Conservation (phyloP, 2,329 filamentous ascomycete species). For the Albifimbria verrucaria region DNA sequence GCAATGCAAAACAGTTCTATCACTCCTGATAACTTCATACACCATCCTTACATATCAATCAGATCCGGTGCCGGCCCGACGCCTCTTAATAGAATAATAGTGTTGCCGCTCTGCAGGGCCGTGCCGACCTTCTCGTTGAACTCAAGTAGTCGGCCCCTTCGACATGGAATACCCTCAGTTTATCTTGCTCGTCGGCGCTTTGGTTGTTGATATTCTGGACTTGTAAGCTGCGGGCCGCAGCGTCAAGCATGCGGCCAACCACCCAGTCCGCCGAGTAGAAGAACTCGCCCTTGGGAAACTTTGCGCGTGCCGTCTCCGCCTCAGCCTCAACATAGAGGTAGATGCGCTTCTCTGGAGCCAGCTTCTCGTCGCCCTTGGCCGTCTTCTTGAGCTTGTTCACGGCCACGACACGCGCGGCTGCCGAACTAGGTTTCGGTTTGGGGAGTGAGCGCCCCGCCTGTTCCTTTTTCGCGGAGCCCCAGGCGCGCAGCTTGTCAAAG, state of each 20-base stretch:
- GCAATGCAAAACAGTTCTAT: not conserved
- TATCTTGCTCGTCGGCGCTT: slow-evolving; percentile 70
- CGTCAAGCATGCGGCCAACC: slow-evolving; percentile 78
- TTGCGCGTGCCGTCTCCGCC: slow-evolving; percentile 77
- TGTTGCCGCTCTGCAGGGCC: slow-evolving; percentile 76
- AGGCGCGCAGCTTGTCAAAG: slow-evolving; percentile 72
- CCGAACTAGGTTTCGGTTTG: slow-evolving; percentile 59
- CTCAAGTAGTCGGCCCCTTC: slow-evolving; percentile 84
- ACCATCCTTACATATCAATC: slow-evolving; percentile 44
- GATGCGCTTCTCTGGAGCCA: slow-evolving; percentile 78
- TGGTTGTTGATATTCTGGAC: slow-evolving; percentile 83
- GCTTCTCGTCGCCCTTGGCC: slow-evolving; percentile 84
- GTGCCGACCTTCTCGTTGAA: slow-evolving; percentile 83
- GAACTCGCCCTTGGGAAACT: slow-evolving; percentile 77
- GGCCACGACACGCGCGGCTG: slow-evolving; percentile 63
- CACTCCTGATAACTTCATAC: not conserved
- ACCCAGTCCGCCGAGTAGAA: slow-evolving; percentile 85
- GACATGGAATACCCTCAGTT: slow-evolving; percentile 86
- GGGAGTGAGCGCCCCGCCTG: slow-evolving; percentile 56
- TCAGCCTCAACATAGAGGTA: slow-evolving; percentile 91
- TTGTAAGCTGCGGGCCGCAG: slow-evolving; percentile 72
- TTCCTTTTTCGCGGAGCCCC: slow-evolving; percentile 73
- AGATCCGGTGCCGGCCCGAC: slow-evolving; percentile 76
- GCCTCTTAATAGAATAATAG: slow-evolving; percentile 81
- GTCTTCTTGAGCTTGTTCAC: slow-evolving; percentile 78